phyloP scores from a whole-genome alignment of 2,329 filamentous ascomycete genomes.

The Neonectria neomacrospora region DNA sequence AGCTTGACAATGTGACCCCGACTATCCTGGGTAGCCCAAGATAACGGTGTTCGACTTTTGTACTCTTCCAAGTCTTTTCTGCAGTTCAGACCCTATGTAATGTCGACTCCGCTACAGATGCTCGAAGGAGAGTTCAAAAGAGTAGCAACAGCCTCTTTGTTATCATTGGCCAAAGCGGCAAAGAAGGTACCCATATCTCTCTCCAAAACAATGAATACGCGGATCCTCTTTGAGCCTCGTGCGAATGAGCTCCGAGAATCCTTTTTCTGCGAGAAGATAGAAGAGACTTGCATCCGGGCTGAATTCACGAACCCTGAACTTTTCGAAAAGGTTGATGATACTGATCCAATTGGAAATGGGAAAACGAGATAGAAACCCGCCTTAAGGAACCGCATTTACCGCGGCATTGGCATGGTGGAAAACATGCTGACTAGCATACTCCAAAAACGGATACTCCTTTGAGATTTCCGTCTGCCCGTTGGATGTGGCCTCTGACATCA shows the following conservation, averaged over 20 bases:
- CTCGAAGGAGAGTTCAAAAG: conserved; percentile 34
- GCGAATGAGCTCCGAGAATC: conserved; percentile 44
- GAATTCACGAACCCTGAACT: too few relatives aligned
- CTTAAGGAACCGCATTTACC: conserved; percentile 42
- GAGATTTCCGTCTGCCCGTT: not conserved
- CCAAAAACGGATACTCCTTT: conserved; percentile 55
- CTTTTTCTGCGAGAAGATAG: conserved; percentile 51
- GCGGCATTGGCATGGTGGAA: conserved; percentile 56
- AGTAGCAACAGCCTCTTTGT: conserved; percentile 40
- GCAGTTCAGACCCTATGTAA: conserved; percentile 9
- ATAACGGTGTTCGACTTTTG: conserved; percentile 31
- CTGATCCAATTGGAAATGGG: conserved; percentile 8
- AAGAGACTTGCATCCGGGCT: too few relatives aligned
- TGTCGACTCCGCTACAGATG: conserved; percentile 11
- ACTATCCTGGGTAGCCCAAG: conserved; percentile 38
- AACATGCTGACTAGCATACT: conserved; percentile 56
- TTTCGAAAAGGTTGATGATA: too few relatives aligned
- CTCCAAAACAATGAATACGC: conserved; percentile 29
- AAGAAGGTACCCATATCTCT: conserved; percentile 50
- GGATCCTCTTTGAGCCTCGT: conserved; percentile 33
- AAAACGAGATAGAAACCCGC: conserved; percentile 48
- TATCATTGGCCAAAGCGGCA: conserved; percentile 48
- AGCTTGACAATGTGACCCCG: conserved; percentile 3
- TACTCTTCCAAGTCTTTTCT: conserved; percentile 5
- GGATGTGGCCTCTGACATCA: not conserved